Conservation (phyloP, 2,329 filamentous ascomycete species). For the Magnaporthiopsis rhizophila region DNA sequence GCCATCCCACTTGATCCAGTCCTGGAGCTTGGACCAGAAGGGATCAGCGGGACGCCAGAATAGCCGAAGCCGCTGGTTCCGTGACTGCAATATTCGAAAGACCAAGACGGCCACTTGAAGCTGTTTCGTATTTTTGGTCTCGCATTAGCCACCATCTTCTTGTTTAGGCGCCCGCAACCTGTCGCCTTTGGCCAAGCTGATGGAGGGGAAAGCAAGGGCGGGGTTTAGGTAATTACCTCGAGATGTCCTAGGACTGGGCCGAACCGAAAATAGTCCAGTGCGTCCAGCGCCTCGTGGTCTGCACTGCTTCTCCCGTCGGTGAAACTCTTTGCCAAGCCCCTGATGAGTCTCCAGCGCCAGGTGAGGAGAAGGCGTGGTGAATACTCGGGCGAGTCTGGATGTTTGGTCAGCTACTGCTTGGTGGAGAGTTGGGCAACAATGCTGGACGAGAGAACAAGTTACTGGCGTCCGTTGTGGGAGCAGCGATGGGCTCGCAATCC, state of each 20-base stretch:
- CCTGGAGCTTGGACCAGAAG: background rate
- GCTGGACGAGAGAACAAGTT: background rate
- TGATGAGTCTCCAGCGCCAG: constrained; percentile 7
- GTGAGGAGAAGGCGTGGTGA: background rate
- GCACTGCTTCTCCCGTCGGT: background rate
- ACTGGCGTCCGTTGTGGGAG: no score
- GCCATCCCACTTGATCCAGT: background rate
- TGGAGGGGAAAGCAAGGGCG: no score
- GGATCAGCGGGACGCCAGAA: background rate
- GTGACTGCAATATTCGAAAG: background rate
- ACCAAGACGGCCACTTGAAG: background rate
- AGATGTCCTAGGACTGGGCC: background rate
- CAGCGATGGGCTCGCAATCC: background rate
- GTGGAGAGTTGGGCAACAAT: background rate
- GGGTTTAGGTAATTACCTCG: background rate
- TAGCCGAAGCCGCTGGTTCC: no score
- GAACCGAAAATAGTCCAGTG: background rate
- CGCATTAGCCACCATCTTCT: background rate
- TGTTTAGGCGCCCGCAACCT: no score
- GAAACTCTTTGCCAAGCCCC: background rate
- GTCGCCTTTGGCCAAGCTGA: no score
- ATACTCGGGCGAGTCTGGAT: background rate
- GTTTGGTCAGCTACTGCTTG: background rate
- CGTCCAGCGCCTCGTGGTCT: background rate
- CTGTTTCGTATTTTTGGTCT: background rate